Evolutionary conservation across 2,329 filamentous ascomycete species (phyloP).

Genomic region (Cryphonectria radicalis): DNA sequence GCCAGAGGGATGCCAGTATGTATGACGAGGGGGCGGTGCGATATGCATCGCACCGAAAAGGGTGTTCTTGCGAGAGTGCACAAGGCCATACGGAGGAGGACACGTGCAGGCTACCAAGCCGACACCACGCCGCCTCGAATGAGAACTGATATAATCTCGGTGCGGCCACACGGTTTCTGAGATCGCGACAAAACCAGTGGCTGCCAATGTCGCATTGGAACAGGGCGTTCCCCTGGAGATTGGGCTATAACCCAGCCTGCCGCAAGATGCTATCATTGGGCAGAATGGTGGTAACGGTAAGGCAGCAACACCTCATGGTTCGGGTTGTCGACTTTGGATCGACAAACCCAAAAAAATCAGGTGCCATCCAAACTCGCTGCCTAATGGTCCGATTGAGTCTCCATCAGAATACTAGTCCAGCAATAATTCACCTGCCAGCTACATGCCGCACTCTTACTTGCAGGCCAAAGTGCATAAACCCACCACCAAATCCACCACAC

Average conservation of each 20-base stretch:
- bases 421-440: not conserved
- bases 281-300: constrained; percentile 6
- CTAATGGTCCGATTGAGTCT: not conserved
- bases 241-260: constrained; percentile 20
- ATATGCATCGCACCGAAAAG: constrained; percentile 9
- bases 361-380: not conserved
- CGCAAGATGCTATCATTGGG: constrained; percentile 8
- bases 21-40: not conserved
- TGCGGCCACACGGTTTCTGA: not conserved
- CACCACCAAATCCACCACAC: not conserved
- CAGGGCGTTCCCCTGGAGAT: constrained; percentile 20
- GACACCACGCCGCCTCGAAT: not conserved
- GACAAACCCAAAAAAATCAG: not conserved
- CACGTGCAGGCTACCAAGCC: not conserved
- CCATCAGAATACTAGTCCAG: not conserved
- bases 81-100: not conserved
- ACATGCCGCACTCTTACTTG: not conserved
- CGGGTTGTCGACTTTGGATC: not conserved
- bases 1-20: not conserved
- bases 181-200: not conserved
- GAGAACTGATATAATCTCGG: not conserved
- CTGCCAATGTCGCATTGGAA: not conserved
- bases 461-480: not conserved
- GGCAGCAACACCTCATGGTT: constrained; percentile 12
- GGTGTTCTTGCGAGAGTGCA: not conserved